Conservation (phyloP, 2,329 filamentous ascomycete species). For the Aureobasidium leucospermi region DNA sequence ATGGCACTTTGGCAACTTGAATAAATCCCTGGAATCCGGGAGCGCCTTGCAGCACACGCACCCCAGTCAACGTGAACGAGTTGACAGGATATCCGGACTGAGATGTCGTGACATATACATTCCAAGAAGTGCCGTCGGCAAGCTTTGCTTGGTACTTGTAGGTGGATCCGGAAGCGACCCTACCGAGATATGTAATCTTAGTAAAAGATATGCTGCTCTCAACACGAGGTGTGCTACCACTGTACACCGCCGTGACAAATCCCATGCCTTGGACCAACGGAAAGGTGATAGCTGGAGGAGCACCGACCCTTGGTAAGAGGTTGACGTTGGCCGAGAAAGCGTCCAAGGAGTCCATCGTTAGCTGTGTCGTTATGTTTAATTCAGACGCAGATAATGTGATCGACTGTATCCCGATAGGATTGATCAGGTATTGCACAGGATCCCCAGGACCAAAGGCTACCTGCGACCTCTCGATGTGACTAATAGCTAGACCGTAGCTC, state of each 20-base stretch:
- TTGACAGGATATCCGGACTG: conserved; percentile 46
- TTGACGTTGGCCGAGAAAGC: conserved; percentile 61
- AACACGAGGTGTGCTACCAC: conserved; percentile 60
- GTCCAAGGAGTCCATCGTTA: conserved; percentile 46
- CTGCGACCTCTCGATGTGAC: conserved; percentile 63
- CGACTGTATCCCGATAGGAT: conserved; percentile 75
- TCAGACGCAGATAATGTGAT: conserved; percentile 73
- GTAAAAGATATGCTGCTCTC: conserved; percentile 69
- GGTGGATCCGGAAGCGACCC: conserved; percentile 53
- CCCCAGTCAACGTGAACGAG: conserved; percentile 61
- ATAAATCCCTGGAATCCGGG: conserved; percentile 67
- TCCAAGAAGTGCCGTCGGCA: conserved; percentile 65
- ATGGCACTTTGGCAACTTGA: conserved; percentile 73
- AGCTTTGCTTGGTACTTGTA: conserved; percentile 70
- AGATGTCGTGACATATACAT: conserved; percentile 64
- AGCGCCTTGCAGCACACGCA: conserved; percentile 57
- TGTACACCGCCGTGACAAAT: conserved; percentile 72
- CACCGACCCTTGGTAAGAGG: conserved; percentile 46
- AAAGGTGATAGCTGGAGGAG: conserved; percentile 60
- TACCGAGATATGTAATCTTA: conserved; percentile 48
- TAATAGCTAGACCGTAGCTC: conserved; percentile 72
- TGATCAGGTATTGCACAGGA: conserved; percentile 59
- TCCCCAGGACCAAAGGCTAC: conserved; percentile 33
- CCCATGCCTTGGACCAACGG: conserved; percentile 85
- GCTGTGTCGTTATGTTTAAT: conserved; percentile 52